These are phyloP conservation scores for Elasticomyces elasticus DNA, from an alignment of 495 filamentous ascomycete genomes.

Conservation along the genomic window DNA sequence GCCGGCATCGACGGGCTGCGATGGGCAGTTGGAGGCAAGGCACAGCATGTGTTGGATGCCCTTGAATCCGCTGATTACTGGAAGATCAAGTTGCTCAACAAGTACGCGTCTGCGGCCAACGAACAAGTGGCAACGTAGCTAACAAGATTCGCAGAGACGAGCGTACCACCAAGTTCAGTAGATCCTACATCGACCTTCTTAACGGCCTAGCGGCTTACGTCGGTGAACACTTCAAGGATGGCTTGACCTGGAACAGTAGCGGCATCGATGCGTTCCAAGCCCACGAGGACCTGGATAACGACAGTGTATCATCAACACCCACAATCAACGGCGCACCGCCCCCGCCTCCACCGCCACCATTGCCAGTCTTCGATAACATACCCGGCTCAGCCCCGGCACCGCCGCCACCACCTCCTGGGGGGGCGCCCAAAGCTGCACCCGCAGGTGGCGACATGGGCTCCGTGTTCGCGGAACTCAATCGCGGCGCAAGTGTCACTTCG, in stretches of 20 bases:
- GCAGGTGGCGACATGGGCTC: constrained; percentile 56
- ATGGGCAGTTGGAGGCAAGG: too few species aligned
- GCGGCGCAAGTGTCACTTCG: constrained; percentile 74
- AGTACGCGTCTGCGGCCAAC: too few species aligned
- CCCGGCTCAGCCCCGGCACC: constrained; percentile 67
- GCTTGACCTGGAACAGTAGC: constrained; percentile 78
- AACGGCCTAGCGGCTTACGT: constrained; percentile 69
- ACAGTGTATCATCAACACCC: too few species aligned
- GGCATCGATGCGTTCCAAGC: constrained; percentile 68
- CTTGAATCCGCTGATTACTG: too few species aligned
- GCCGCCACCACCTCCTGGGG: constrained; percentile 56
- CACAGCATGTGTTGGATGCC: too few species aligned
- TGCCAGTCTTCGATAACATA: constrained; percentile 44
- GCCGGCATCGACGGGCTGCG: constrained; percentile 77
- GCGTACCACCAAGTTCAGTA: constrained; percentile 79
- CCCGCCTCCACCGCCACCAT: constrained; percentile 49
- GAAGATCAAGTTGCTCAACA: constrained; percentile 73
- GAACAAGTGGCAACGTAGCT: too few species aligned
- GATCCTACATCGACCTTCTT: constrained; percentile 80
- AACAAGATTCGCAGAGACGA: too few species aligned
- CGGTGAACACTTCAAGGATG: constrained; percentile 65
- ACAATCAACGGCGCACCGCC: constrained; percentile 29
- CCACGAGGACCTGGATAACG: constrained; percentile 25
- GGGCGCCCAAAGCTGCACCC: constrained; percentile 21
- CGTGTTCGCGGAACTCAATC: constrained; percentile 84